These are phyloP conservation scores for Telfairia occidentalis DNA, from an alignment of 331 rosid genomes.

Conservation along the genomic window DNA sequence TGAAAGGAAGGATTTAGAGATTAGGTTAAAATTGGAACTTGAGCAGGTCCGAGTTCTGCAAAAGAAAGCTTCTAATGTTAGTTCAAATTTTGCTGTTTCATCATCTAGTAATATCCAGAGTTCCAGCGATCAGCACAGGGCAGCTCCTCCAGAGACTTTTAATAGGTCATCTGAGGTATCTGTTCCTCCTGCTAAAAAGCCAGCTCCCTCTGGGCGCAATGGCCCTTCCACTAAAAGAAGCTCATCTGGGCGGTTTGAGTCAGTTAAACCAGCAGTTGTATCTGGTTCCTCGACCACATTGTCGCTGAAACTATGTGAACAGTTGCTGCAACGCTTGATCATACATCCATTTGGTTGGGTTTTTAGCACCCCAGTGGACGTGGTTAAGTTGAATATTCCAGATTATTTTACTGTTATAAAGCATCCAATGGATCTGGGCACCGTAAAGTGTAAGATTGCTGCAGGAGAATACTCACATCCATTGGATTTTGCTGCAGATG, in stretches of 20 bases:
- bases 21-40: conserved; percentile 54
- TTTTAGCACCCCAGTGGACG: conserved; percentile 62
- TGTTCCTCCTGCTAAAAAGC: conserved; percentile 41
- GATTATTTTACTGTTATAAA: conserved; percentile 73
- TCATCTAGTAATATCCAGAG: conserved; percentile 53
- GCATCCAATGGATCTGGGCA: conserved; percentile 91
- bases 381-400: conserved; percentile 64
- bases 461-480: conserved; percentile 48
- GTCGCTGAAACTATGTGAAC: conserved; percentile 51
- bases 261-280: conserved; percentile 27
- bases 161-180: conserved; percentile 22
- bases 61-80: conserved; percentile 36
- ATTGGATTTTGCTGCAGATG: conserved; percentile 60
- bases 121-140: conserved; percentile 43
- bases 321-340: conserved; percentile 41
- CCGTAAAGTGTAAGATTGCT: conserved; percentile 50
- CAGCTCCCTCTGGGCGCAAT: conserved; percentile 35
- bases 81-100: conserved; percentile 26
- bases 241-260: conserved; percentile 29
- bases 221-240: conserved; percentile 40
- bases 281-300: conserved; percentile 30
- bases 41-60: conserved; percentile 51
- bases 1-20: conserved; percentile 50
- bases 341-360: conserved; percentile 47
- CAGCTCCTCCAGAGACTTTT: conserved; percentile 30